Base-by-base conservation (phyloP, 768 basidiomycete genomes). In the Pluteus cervinus region DNA sequence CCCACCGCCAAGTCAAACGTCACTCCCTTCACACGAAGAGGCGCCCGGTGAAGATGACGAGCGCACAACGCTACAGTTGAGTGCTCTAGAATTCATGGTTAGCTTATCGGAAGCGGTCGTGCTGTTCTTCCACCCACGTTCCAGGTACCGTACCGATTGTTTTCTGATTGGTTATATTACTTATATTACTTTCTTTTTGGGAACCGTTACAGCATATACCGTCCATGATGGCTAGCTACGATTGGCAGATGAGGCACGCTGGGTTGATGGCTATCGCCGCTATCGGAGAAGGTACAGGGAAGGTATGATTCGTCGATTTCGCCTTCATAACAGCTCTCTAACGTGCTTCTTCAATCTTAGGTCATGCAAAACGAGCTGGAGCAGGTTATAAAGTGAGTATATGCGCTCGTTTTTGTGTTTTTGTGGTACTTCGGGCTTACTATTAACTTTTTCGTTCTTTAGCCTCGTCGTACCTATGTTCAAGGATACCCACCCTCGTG, bases 191-290 rank as follows among this genome's bases (percentile, higher is more conserved):
- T 10, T 7, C 22, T 29, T 33, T 11, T 9, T 16, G 32, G 39
- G 9, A 14, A 28, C 9, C 14, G 22, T n/a, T 12, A 5, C 29
- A 80, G 55, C 78, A 79, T 41, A 87, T 89, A 10, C 86, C 86
- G 1, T 79, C 79, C 0, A 87, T 93, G 81, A 66, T 92, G 40
- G 74, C 72, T 0, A 80, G 75, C 39, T 81, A 80, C 42, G 86
- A 91, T 57, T 94, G 91, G 91, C 70, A 86, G 36, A 71, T 79
- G 18, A 68, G 89, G 18, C 88, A 93, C 48, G 88, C 87, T 0
- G 90, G 85, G 9, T 61, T 93, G 17, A 86, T 90, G 76, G 86
- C 87, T 0, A 83, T 94, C 40, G 86, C 86, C 0, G 75, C 82
- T 0, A 81, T 92, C 35, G 87, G 79, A 0, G 90, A 92, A 58